These are phyloP conservation scores for Hansfordia pulvinata DNA, from an alignment of 2,329 filamentous ascomycete genomes.

Conservation along the genomic window DNA sequence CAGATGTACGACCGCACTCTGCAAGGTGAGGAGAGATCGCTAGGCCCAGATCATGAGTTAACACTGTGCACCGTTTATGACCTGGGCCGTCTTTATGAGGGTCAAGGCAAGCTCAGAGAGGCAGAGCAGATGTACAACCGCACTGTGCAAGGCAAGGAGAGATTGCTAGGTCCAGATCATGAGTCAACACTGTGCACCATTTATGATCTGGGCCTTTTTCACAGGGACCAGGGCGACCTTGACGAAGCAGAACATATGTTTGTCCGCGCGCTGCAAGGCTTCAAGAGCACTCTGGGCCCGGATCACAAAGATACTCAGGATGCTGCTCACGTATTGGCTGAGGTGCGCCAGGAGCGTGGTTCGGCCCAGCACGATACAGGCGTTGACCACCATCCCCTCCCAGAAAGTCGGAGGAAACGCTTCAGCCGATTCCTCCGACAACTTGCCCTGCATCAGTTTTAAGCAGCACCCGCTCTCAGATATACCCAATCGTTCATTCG, in stretches of 20 bases:
- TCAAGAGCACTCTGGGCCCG: slow-evolving; percentile 9
- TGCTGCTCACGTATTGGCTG: too few relatives aligned
- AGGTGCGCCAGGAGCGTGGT: too few relatives aligned
- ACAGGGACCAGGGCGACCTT: slow-evolving; percentile 2
- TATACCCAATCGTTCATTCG: too few relatives aligned
- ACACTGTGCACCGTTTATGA: slow-evolving; percentile 2
- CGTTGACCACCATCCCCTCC: too few relatives aligned
- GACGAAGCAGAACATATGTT: slow-evolving; percentile 4
- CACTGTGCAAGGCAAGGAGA: slow-evolving; percentile 2
- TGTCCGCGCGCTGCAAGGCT: slow-evolving; percentile 3
- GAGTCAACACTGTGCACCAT: slow-evolving; percentile 2
- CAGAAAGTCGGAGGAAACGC: too few relatives aligned
- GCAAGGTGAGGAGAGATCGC: slow-evolving; percentile 1
- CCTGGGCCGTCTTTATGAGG: background rate
- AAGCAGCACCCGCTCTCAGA: too few relatives aligned
- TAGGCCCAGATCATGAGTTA: slow-evolving; percentile 2
- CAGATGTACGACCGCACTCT: slow-evolving; percentile 4
- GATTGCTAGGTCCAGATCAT: slow-evolving; percentile 1
- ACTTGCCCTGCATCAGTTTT: too few relatives aligned
- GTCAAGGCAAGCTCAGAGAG: slow-evolving; percentile 1
- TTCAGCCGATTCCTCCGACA: too few relatives aligned
- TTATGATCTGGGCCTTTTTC: slow-evolving; percentile 3
- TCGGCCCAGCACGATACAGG: too few relatives aligned
- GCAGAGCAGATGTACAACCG: slow-evolving; percentile 4
- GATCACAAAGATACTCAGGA: too few relatives aligned